Evolutionary conservation across 257 asterid genomes (phyloP), one percentile per base, ranked within the genome.

Genomic region (Leonotis leonurus): DNA sequence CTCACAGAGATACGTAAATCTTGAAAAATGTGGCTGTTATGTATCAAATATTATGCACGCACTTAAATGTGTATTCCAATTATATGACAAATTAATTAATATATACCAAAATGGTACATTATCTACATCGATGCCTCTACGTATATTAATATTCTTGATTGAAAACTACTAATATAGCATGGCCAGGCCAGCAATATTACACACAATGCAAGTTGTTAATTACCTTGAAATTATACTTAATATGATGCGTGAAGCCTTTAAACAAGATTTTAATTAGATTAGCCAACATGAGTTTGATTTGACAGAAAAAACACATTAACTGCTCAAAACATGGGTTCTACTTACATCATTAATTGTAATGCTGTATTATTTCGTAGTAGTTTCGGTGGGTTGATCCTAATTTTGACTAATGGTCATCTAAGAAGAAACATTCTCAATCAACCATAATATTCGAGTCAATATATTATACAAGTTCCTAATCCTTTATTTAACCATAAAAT

Each of bases 361-460:
- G 18, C 51, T 27, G 7, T 41, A 27, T 40, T 12, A 49, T 49
- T 58, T 32, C 36, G 8, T 24, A 35, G 61, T 49, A 48, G 61
- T 35, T 63, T 49, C 50, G 18, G 59, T 30, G 8, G 35, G 36
- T 26, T 50, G 49, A 50, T 51, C 62, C 39, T 40, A 41, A 52
- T 40, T 40, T 65, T 60, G 67, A 60, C 56, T 51, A 60, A 40
- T 57, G 43, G 69, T 35, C 61, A 33, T 64, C 61, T 10, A 64
- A 37, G 62, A 37, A 9, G 56, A 59, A 68, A 59, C 73, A 68
- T 68, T 68, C 68, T 39, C 48, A 56, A 68, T 40, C 65, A 37
- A 48, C 7, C 0, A 37, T n/a, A 50, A 29, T 26, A 57, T 33
- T 67, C 65, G 12, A 56, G 65, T 57, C 67, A 35, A 56, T 35